Percentiles rank a stretch among this genome's conserved stretches.
Evolutionary conservation across 129 eudicot genomes (phyloP).

Genomic region (Lonicera japonica): DNA sequence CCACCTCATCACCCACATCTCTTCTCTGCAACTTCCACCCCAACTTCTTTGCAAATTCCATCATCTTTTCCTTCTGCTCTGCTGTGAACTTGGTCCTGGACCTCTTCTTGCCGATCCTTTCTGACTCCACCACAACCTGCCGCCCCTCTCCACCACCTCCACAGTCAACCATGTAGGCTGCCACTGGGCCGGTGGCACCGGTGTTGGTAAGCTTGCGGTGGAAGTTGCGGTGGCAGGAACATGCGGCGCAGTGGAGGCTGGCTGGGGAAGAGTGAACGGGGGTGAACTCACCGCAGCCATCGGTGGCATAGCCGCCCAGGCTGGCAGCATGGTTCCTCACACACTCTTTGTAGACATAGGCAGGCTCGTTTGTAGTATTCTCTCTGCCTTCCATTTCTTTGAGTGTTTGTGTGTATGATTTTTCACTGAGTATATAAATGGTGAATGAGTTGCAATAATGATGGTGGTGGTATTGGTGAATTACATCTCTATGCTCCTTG

Average conservation of each 20-base stretch:
- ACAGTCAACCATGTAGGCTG: background rate
- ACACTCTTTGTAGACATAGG: slow-evolving; percentile 24
- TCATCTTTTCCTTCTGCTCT: slow-evolving; percentile 45
- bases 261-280: slow-evolving; percentile 9
- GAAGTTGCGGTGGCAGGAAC: slow-evolving; percentile 31
- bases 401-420: background rate
- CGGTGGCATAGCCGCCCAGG: slow-evolving; percentile 37
- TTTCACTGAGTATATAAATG: background rate
- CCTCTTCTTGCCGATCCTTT: slow-evolving; percentile 29
- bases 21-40: slow-evolving; percentile 39
- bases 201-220: slow-evolving; percentile 16
- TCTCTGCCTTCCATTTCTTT: slow-evolving; percentile 24
- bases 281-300: slow-evolving; percentile 37
- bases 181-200: background rate
- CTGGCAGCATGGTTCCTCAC: slow-evolving; percentile 37
- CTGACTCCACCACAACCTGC: slow-evolving; percentile 10
- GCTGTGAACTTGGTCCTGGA: slow-evolving; percentile 32
- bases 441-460: background rate
- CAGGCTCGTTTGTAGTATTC: background rate
- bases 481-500: too few species aligned
- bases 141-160: slow-evolving; percentile 2
- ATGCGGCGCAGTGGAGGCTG: slow-evolving; percentile 27
- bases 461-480: background rate
- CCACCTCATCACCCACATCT: slow-evolving; percentile 31
- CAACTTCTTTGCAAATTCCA: slow-evolving; percentile 35